These are phyloP conservation scores for Xylaria sp. DNA, from an alignment of 2,329 filamentous ascomycete genomes.

Conservation along the genomic window DNA sequence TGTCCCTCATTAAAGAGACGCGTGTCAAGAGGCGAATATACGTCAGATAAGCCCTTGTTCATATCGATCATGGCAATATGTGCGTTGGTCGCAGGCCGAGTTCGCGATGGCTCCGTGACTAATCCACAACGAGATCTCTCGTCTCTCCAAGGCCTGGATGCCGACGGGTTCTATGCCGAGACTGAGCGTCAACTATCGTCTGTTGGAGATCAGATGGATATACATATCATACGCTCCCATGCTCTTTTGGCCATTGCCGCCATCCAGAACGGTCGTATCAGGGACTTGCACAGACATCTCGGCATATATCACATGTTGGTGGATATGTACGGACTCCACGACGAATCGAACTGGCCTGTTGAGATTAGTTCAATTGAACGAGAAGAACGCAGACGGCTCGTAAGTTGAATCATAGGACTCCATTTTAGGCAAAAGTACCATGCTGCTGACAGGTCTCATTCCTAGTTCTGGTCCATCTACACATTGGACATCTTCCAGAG, in stretches of 20 bases:
- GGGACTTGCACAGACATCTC: slow-evolving; percentile 20
- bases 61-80: slow-evolving; percentile 28
- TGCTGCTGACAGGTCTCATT: slow-evolving; percentile 10
- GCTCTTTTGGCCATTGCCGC: slow-evolving; percentile 23
- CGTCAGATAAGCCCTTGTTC: slow-evolving; percentile 20
- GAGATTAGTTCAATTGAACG: slow-evolving; percentile 21
- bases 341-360: slow-evolving; percentile 27
- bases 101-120: slow-evolving; percentile 28
- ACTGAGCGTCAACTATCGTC: slow-evolving; percentile 12
- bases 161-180: slow-evolving; percentile 22
- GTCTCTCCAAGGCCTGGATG: slow-evolving; percentile 11
- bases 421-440: neutral
- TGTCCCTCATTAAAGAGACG: slow-evolving; percentile 17
- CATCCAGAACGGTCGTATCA: slow-evolving; percentile 25
- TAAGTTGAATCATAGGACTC: slow-evolving; percentile 1
- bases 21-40: slow-evolving; percentile 27
- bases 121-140: slow-evolving; percentile 20
- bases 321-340: slow-evolving; percentile 30
- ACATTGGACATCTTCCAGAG: slow-evolving; percentile 22
- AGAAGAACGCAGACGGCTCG: slow-evolving; percentile 28
- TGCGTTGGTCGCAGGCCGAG: slow-evolving; percentile 23
- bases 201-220: slow-evolving; percentile 12
- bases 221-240: slow-evolving; percentile 30
- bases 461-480: slow-evolving; percentile 30
- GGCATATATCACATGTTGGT: slow-evolving; percentile 27